phyloP scores from a whole-genome alignment of 768 basidiomycete genomes.

The Clitopilus hobsonii region DNA sequence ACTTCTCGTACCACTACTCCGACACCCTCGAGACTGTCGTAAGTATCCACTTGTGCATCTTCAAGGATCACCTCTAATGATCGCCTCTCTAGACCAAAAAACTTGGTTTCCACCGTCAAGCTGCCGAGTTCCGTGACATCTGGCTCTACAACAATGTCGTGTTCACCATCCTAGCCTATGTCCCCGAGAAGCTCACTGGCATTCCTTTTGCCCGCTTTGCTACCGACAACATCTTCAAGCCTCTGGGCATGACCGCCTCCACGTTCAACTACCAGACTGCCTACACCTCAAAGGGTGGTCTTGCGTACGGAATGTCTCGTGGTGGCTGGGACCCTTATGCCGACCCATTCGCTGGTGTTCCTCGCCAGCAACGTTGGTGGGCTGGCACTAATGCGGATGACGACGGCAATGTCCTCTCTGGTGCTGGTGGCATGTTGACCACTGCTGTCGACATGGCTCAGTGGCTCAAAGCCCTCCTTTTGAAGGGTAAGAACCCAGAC shows the following conservation, averaged over 20 bases:
- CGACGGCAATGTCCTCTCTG: constrained; percentile 8
- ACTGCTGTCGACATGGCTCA: constrained; percentile 16
- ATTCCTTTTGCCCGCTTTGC: constrained; percentile 23
- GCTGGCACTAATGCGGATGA: neutral
- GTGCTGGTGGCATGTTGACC: constrained; percentile 18
- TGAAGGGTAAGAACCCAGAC: constrained; percentile 18
- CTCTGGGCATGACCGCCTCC: constrained; percentile 21
- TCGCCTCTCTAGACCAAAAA: constrained; percentile 11
- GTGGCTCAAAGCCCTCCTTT: constrained; percentile 21
- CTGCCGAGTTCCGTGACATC: constrained; percentile 21
- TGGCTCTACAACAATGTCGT: constrained; percentile 25
- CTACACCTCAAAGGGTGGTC: constrained; percentile 15
- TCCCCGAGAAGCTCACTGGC: constrained; percentile 22
- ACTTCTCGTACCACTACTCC: constrained; percentile 7
- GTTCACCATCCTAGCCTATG: constrained; percentile 22
- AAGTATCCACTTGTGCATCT: neutral
- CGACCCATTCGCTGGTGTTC: neutral
- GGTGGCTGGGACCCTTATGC: constrained; percentile 1
- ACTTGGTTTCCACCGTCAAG: constrained; percentile 22
- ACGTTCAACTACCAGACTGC: constrained; percentile 24
- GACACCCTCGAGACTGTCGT: neutral
- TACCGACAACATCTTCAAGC: constrained; percentile 23
- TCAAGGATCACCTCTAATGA: neutral
- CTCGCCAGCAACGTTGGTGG: neutral
- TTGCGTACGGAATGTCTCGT: constrained; percentile 20